phyloP scores from a whole-genome alignment of 1,284 basidiomycete genomes.

The Naganishia cerealis region DNA sequence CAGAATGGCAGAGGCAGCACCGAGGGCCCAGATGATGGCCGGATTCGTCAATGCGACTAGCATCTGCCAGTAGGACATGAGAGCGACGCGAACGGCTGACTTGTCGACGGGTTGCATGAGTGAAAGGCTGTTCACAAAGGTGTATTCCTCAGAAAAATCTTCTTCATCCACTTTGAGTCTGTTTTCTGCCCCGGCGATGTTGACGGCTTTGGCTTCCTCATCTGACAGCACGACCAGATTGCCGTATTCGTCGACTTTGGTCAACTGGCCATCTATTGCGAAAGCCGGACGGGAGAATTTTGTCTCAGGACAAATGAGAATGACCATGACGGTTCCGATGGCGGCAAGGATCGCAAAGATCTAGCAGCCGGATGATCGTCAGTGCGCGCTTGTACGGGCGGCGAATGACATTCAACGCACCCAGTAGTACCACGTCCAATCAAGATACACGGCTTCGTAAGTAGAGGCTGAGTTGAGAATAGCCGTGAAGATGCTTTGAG shows the following conservation, averaged over 20 bases:
- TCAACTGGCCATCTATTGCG: constrained; percentile 24
- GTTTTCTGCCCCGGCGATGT: not conserved
- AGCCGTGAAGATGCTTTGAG: constrained; percentile 26
- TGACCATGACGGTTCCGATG: constrained; percentile 20
- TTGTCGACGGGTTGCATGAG: not conserved
- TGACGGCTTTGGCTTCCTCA: constrained; percentile 12
- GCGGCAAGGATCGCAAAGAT: constrained; percentile 21
- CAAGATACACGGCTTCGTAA: constrained; percentile 20
- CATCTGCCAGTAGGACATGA: constrained; percentile 19
- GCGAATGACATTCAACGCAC: not conserved
- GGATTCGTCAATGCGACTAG: constrained; percentile 21
- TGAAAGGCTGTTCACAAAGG: constrained; percentile 7
- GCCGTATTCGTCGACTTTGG: constrained; percentile 26
- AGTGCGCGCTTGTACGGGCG: not conserved
- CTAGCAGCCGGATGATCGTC: not conserved
- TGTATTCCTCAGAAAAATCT: not conserved
- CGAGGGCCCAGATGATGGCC: constrained; percentile 29
- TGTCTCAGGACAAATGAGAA: constrained; percentile 23
- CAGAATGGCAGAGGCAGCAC: constrained; percentile 25
- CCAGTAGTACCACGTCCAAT: constrained; percentile 29
- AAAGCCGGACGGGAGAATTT: constrained; percentile 23
- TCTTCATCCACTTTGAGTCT: not conserved
- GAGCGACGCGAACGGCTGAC: not conserved
- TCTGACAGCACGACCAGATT: constrained; percentile 28
- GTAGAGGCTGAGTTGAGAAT: constrained; percentile 19